Evolutionary conservation across 106 monocot genomes (phyloP).

Genomic region (Apostasia ramifera): DNA sequence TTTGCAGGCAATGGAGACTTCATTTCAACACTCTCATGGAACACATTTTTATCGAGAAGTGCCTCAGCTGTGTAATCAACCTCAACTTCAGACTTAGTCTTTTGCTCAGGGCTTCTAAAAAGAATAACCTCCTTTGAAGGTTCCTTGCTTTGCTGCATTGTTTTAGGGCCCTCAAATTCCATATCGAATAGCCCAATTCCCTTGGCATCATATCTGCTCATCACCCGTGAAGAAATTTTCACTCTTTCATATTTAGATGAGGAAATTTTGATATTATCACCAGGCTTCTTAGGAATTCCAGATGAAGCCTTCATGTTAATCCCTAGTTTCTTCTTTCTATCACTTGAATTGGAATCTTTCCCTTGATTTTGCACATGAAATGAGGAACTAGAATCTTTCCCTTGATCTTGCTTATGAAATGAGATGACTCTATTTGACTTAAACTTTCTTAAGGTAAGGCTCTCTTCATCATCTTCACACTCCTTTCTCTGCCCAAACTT

Average conservation of each 20-base stretch:
- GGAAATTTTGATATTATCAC: background rate
- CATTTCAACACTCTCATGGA: background rate
- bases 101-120: no score
- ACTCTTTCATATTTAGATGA: background rate
- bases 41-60: background rate
- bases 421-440: background rate
- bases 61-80: no score
- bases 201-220: no score
- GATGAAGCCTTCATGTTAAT: slow-evolving; percentile 3
- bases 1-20: background rate
- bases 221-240: no score
- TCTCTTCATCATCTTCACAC: slow-evolving; percentile 17
- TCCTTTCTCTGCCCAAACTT: slow-evolving; percentile 45
- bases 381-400: background rate
- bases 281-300: slow-evolving; percentile 1
- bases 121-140: no score
- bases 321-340: slow-evolving; percentile 5
- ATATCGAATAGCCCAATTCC: no score
- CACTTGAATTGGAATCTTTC: background rate
- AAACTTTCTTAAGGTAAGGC: slow-evolving; percentile 3
- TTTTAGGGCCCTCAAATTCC: no score
- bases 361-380: background rate
- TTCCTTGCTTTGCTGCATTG: no score
- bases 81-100: no score
- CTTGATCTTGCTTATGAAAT: background rate